Conservation (phyloP, 1,139 yeast genomes). For the Debaryomyces robertsiae region DNA sequence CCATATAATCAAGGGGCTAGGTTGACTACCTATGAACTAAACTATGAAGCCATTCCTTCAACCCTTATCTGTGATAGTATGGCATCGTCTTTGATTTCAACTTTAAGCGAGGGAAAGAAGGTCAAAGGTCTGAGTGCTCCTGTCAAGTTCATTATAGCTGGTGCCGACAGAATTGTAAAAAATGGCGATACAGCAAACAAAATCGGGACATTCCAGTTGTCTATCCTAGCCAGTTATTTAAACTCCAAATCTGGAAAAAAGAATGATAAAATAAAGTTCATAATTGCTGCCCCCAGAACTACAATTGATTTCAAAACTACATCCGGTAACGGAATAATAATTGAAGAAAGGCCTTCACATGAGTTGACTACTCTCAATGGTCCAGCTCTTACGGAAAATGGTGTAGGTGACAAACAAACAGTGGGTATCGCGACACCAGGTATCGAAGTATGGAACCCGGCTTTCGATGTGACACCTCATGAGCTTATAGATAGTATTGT, state of each 20-base stretch:
- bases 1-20: constrained; percentile 98
- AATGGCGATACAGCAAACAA: constrained; percentile 97
- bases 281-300: constrained; percentile 94
- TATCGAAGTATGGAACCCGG: constrained; percentile 91
- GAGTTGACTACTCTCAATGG: constrained; percentile 84
- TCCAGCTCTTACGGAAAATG: constrained; percentile 39
- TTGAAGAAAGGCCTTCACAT: constrained; percentile 82
- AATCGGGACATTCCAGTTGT: constrained; percentile 92
- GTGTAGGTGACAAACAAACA: constrained; percentile 46
- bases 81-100: constrained; percentile 72
- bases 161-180: constrained; percentile 92
- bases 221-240: constrained; percentile 58
- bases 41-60: constrained; percentile 83
- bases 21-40: constrained; percentile 86
- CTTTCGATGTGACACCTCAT: constrained; percentile 92
- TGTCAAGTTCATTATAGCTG: constrained; percentile 87
- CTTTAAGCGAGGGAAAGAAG: constrained; percentile 24
- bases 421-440: constrained; percentile 89
- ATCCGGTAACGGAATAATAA: constrained; percentile 72
- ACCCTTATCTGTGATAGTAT: constrained; percentile 89
- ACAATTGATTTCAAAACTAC: constrained; percentile 74
- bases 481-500: constrained; percentile 82
- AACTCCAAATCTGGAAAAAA: constrained; percentile 42
- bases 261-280: constrained; percentile 63
- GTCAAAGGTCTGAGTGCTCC: constrained; percentile 46